These are phyloP conservation scores for Candida arabinofermentans DNA, from an alignment of 805 yeast genomes.

Conservation along the genomic window DNA sequence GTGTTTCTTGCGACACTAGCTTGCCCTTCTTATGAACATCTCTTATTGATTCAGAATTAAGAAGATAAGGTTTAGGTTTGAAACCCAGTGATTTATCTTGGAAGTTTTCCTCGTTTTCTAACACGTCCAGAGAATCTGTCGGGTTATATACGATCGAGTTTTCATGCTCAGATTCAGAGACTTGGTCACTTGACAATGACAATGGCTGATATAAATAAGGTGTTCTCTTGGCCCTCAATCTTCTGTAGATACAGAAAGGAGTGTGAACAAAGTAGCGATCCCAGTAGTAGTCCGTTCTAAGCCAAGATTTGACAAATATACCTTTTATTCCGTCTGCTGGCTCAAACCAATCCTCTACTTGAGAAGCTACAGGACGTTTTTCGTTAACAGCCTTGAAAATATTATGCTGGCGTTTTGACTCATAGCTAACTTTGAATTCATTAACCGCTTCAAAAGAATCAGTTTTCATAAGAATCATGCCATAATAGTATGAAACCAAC, in stretches of 20 bases:
- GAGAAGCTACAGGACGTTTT: slow-evolving; percentile 16
- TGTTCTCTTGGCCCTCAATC: slow-evolving; percentile 6
- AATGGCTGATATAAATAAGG: not conserved
- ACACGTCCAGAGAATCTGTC: not conserved
- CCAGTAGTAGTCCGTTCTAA: slow-evolving; percentile 35
- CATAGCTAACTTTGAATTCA: slow-evolving; percentile 18
- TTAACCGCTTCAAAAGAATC: slow-evolving; percentile 19
- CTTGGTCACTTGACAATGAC: not conserved
- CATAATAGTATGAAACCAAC: slow-evolving; percentile 21
- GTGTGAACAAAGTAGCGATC: slow-evolving; percentile 37
- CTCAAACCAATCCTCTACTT: slow-evolving; percentile 18
- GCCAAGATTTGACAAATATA: slow-evolving; percentile 23
- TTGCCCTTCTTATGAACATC: slow-evolving; percentile 16
- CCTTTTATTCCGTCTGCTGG: slow-evolving; percentile 20
- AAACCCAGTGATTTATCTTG: slow-evolving; percentile 4
- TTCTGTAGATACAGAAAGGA: slow-evolving; percentile 28
- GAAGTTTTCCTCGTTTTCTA: not conserved
- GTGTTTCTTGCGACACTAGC: slow-evolving; percentile 17
- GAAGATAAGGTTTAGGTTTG: slow-evolving; percentile 19
- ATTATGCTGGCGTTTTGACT: slow-evolving; percentile 19
- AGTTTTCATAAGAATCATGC: slow-evolving; percentile 20
- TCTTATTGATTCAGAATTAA: slow-evolving; percentile 16
- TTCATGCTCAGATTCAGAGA: not conserved
- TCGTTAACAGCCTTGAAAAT: slow-evolving; percentile 14
- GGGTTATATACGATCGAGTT: not conserved